These are phyloP conservation scores for Oryza coarctata DNA, from an alignment of 176 grass and related monocot genomes.

Conservation along the genomic window DNA sequence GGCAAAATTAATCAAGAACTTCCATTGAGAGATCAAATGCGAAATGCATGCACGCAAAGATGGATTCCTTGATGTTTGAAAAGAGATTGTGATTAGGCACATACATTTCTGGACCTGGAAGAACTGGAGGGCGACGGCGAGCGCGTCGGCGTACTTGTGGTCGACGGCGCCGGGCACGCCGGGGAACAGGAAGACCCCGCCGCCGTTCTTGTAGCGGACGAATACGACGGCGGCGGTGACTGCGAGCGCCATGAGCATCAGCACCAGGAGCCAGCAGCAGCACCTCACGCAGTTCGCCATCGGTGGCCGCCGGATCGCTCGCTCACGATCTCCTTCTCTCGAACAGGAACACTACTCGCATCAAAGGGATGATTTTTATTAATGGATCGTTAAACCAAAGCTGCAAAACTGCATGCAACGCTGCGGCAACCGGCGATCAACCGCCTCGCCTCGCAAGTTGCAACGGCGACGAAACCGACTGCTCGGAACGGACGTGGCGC, in stretches of 20 bases:
- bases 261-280: constrained; percentile 62
- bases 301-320: background rate
- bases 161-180: constrained; percentile 34
- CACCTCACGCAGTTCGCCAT: constrained; percentile 52
- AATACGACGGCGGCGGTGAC: constrained; percentile 51
- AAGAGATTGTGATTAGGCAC: background rate
- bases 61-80: background rate
- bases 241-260: constrained; percentile 51
- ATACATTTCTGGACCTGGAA: constrained; percentile 95
- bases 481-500: constrained; percentile 31
- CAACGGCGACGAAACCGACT: background rate
- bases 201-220: constrained; percentile 49
- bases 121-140: constrained; percentile 69
- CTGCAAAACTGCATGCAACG: background rate
- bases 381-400: too few species aligned
- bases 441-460: background rate
- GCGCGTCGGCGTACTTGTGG: constrained; percentile 63
- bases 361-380: background rate
- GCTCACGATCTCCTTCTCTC: background rate
- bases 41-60: background rate
- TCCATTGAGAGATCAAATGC: background rate
- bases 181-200: constrained; percentile 32
- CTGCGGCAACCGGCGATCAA: background rate
- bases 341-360: background rate
- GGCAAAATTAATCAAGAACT: too few species aligned